Evolutionary conservation across 2,329 filamentous ascomycete genomes (phyloP).

Genomic region (Penicillium sp.): DNA sequence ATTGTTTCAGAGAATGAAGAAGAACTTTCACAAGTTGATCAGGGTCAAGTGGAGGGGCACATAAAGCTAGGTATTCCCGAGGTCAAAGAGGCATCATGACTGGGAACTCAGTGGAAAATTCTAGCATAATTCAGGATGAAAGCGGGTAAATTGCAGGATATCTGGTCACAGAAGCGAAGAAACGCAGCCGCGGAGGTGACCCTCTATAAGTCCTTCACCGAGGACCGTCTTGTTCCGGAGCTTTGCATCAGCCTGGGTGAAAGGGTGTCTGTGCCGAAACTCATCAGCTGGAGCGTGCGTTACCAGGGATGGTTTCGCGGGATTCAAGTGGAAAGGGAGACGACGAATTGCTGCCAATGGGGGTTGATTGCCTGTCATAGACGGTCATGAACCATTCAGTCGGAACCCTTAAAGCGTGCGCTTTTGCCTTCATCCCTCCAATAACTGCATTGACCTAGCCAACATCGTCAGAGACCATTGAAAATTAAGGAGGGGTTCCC

Average conservation of each 20-base stretch:
- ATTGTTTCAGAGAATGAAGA: not conserved
- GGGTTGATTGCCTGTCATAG: not conserved
- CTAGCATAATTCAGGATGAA: not conserved
- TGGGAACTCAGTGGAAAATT: slow-evolving; percentile 1
- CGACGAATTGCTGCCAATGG: not conserved
- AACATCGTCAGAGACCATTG: not conserved
- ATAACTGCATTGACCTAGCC: not conserved
- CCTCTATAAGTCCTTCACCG: slow-evolving; percentile 13
- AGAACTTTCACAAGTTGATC: not conserved
- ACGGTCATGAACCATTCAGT: not conserved
- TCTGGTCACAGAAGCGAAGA: not conserved
- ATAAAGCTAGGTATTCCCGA: not conserved
- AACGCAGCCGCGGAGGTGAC: not conserved
- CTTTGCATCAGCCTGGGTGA: slow-evolving; percentile 8
- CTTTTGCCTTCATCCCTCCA: slow-evolving; percentile 1
- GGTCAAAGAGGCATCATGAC: slow-evolving; percentile 5
- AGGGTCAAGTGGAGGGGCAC: not conserved
- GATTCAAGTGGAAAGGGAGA: slow-evolving; percentile 13
- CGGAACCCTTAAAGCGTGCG: slow-evolving; percentile 6
- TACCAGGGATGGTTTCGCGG: slow-evolving; percentile 15
- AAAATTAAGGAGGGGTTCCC: slow-evolving; percentile 1
- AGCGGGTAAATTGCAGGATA: not conserved
- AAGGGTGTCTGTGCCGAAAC: slow-evolving; percentile 7
- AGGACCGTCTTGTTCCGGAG: slow-evolving; percentile 1
- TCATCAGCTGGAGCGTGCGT: slow-evolving; percentile 21